phyloP scores from a whole-genome alignment of 1,284 basidiomycete genomes.

The Marasmius oreades region DNA sequence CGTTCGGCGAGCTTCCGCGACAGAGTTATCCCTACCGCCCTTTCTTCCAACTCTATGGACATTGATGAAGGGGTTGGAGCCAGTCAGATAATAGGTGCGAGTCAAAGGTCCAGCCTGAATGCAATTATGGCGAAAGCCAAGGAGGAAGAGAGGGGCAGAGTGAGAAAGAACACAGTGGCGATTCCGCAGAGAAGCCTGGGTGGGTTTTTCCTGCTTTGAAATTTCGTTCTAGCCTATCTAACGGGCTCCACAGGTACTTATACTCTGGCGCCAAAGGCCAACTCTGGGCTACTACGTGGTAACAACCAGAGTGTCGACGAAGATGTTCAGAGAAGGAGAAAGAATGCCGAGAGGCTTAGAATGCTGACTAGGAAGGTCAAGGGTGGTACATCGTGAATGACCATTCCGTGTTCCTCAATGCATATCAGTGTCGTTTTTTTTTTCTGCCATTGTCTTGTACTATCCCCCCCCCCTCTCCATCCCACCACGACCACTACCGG shows the following conservation, averaged over 20 bases:
- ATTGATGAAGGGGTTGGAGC: slow-evolving; percentile 28
- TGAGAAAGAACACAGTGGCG: slow-evolving; percentile 73
- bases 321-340: slow-evolving; percentile 67
- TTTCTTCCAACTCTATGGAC: slow-evolving; percentile 1
- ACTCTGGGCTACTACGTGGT: slow-evolving; percentile 42
- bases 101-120: slow-evolving; percentile 52
- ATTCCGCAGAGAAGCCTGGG: slow-evolving; percentile 69
- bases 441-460: no score
- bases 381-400: not conserved
- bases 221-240: not conserved
- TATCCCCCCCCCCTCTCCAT: no score
- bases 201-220: slow-evolving; percentile 17
- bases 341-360: slow-evolving; percentile 67
- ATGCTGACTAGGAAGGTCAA: slow-evolving; percentile 50
- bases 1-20: slow-evolving; percentile 84
- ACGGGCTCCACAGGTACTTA: slow-evolving; percentile 25
- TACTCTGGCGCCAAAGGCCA: slow-evolving; percentile 65
- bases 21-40: slow-evolving; percentile 58
- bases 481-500: no score
- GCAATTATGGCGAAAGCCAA: slow-evolving; percentile 68
- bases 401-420: no score
- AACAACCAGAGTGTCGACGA: slow-evolving; percentile 55
- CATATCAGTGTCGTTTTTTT: no score
- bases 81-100: slow-evolving; percentile 22
- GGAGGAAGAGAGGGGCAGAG: slow-evolving; percentile 62